Base-by-base conservation (phyloP, 2,329 filamentous ascomycete genomes). In the Aureobasidium sp. region DNA sequence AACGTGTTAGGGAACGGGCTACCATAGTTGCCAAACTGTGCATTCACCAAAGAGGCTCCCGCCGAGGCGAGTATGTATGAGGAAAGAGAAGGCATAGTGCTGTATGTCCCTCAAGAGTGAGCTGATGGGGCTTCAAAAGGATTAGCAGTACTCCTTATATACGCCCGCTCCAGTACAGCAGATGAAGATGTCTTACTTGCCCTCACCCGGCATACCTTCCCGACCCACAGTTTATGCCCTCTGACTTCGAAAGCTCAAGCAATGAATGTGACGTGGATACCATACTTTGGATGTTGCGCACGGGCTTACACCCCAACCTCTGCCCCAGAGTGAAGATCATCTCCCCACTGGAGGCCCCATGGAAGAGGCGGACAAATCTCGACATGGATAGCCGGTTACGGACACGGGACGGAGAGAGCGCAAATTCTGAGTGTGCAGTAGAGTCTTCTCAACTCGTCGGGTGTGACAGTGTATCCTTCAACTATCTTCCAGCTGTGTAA, bases 1-100 rank as follows among this genome's bases (percentile, higher is more conserved):
- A n/a, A n/a, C 11, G 61, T 63, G 39, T 64, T 56, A 8, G 63
- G 63, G 37, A 58, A 49, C 11, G 55, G 54, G 11, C 52, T 55
- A 6, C 57, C 55, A 24, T 44, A 51, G 30, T 58, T 58, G 42
- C 57, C 57, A 53, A 55, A 55, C 22, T 58, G 57, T 29, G 44
- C 39, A 52, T 48, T 55, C 17, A 56, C 57, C 17, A 55, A 16
- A 12, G 54, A 41, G 11, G 40, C 30, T n/a, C 47, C 40, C 19
- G 54, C 54, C 40, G 54, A 44, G 34, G 54, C 54, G 40, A 55
- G 44, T 8, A 55, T 24, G 17, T 44, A 50, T 6, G 47, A 52
- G 21, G 30, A 17, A 16, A 52, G n/a, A 4, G 47, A 55, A 47
- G 40, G 51, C 51, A 54, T 54, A 21, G 14, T 47, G 21, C 14